A percentile compares a stretch with the other conserved stretches of the same genome.
phyloP scores from a whole-genome alignment of 179 eudicot species.

The Beta lomatogona region DNA sequence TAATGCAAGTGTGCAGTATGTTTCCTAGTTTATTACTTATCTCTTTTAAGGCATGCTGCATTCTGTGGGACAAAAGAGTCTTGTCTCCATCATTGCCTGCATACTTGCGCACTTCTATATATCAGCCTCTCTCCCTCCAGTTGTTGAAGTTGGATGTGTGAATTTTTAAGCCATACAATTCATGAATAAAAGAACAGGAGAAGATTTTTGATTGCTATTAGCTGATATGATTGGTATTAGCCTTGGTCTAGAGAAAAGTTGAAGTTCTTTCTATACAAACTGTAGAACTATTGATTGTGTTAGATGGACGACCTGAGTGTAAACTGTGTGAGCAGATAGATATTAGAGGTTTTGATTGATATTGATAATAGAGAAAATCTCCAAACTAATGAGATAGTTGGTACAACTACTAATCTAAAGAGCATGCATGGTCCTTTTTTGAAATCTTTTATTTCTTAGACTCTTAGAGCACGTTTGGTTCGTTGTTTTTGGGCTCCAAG shows the following conservation, averaged over 20 bases:
- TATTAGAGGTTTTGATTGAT: not conserved
- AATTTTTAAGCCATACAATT: not conserved
- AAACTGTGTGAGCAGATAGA: no score
- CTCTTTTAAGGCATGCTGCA: not conserved
- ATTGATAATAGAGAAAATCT: not conserved
- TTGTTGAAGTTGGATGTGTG: not conserved
- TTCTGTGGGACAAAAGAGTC: not conserved
- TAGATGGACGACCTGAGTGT: not conserved
- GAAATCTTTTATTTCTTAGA: not conserved
- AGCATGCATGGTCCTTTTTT: not conserved
- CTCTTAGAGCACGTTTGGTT: no score
- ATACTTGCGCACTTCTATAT: no score
- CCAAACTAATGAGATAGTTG: not conserved
- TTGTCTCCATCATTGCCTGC: no score
- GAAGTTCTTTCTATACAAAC: not conserved
- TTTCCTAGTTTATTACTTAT: no score
- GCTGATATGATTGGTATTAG: no score
- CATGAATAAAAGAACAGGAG: not conserved
- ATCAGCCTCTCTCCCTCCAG: not conserved
- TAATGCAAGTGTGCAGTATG: not conserved
- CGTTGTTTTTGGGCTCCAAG: no score
- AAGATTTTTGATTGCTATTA: not conserved
- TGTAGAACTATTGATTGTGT: not conserved
- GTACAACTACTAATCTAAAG: not conserved
- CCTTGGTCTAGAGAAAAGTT: not conserved